Evolutionary conservation across 495 filamentous ascomycete species (phyloP), one percentile per base, ranked within the genome.

Genomic region (Tuber magnatum): DNA sequence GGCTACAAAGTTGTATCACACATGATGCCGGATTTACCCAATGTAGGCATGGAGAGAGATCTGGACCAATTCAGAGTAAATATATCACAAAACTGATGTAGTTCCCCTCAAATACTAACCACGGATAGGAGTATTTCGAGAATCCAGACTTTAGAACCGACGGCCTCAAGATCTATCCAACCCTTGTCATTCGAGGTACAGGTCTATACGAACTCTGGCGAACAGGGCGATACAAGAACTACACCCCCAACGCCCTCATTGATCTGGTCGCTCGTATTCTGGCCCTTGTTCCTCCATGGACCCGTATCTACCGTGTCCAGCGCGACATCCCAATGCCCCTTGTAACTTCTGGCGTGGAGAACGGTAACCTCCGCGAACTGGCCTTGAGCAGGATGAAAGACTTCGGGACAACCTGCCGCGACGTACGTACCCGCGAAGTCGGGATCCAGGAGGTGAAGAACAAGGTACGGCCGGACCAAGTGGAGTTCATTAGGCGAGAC

Each of bases 21-120:
- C 84, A 99, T 99, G 95, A 99, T 99, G 95, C 95, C 95, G 22
- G 95, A 99, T 82, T 86, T 99, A 41, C 95, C 95, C 20, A 99
- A 99, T 81, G 95, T 99, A 8, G 95, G 95, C 74, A 96, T 97
- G 92, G 96, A 98, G 85, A 91, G 95, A 76, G 95, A 99, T 83
- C 86, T 99, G 40, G 93, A 94, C 82, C 95, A 99, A 79, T 99
- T 99, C 85, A 88, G 91, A 75, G 81, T 82, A 80, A 24, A 65
- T 40, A n/a, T 20, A 8, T 32, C 28, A 32, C 28, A 46, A 41
- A 9, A 35, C 10, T 10, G 20, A n/a, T 32, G 12, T 48, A 32
- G 18, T 42, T 24, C 5, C 3, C 20, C 3, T 71, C 56, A 35
- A 40, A 20, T 38, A 28, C 35, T 51, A 74, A 69, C 3, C 69